These are phyloP conservation scores for Synura sp. DNA, from an alignment of 352 stramenopile species.

Conservation along the genomic window DNA sequence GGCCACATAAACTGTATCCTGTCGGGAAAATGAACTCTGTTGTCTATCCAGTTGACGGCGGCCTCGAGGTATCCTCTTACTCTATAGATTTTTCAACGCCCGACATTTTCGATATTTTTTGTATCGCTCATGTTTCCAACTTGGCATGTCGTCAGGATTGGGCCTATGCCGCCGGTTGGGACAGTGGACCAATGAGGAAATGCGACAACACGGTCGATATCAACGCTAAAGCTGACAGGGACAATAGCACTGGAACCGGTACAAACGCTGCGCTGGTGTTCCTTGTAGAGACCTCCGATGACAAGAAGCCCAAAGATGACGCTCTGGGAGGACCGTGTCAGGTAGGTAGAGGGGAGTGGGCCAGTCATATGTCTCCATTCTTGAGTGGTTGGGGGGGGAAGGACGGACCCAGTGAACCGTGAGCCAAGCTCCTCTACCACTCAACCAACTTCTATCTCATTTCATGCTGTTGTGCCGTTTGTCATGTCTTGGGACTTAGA, in stretches of 20 bases:
- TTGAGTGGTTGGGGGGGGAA: too few relatives aligned
- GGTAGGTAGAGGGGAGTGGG: slow-evolving; percentile 44
- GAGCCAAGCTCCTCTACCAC: too few relatives aligned
- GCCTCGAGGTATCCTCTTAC: too few relatives aligned
- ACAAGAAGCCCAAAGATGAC: slow-evolving; percentile 68
- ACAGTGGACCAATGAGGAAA: slow-evolving; percentile 57
- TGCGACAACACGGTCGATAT: background rate
- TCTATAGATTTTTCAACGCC: too few relatives aligned
- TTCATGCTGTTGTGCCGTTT: too few relatives aligned
- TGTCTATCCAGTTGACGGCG: slow-evolving; percentile 90
- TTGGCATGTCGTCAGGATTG: too few relatives aligned
- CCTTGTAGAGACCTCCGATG: slow-evolving; percentile 87
- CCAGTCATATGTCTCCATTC: too few relatives aligned
- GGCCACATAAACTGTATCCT: background rate
- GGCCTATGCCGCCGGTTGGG: slow-evolving; percentile 83
- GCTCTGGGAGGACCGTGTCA: slow-evolving; percentile 62
- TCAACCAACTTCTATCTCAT: too few relatives aligned
- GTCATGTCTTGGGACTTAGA: too few relatives aligned
- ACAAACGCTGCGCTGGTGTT: slow-evolving; percentile 91
- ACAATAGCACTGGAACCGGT: slow-evolving; percentile 59
- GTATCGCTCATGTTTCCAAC: too few relatives aligned
- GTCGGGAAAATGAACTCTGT: slow-evolving; percentile 87
- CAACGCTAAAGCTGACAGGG: background rate
- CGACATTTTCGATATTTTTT: too few relatives aligned
- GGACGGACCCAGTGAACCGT: too few relatives aligned